Evolutionary conservation across 2,329 filamentous ascomycete species (phyloP).

Genomic region (Colletotrichum sp.): DNA sequence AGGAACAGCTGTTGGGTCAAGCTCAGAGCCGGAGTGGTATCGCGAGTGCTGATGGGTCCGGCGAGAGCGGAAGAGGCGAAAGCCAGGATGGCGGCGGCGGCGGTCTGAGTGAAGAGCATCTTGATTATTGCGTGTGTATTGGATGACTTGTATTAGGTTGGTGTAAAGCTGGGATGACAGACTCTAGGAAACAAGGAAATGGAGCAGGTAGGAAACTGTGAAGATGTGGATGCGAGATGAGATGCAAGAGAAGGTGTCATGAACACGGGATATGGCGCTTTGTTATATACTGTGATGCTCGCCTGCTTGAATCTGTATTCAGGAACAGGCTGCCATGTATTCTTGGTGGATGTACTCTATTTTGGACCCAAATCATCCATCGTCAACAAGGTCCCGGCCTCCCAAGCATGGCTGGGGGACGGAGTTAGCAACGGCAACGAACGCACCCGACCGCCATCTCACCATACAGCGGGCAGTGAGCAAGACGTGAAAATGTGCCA

Average conservation of each 20-base stretch:
- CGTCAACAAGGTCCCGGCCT: not conserved
- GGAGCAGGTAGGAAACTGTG: not conserved
- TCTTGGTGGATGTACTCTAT: not conserved
- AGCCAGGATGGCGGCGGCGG: constrained; percentile 43
- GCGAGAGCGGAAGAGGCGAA: constrained; percentile 37
- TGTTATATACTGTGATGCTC: constrained; percentile 7
- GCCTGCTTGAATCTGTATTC: not conserved
- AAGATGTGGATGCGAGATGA: not conserved
- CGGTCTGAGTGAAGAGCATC: constrained; percentile 34
- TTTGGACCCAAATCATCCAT: constrained; percentile 2
- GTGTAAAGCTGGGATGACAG: not conserved
- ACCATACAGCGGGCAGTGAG: not conserved
- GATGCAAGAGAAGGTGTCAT: not conserved
- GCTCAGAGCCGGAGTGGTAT: constrained; percentile 19
- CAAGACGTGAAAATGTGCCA: not conserved
- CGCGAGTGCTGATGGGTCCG: constrained; percentile 19
- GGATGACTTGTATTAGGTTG: not conserved
- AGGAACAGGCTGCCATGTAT: not conserved
- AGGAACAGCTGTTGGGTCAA: constrained; percentile 42
- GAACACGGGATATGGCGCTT: not conserved
- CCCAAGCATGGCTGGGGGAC: not conserved
- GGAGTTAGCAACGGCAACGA: not conserved
- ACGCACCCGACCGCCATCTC: not conserved
- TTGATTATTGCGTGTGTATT: constrained; percentile 23
- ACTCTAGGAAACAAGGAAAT: not conserved